phyloP scores from a whole-genome alignment of 116 monocot genomes.

The Papilionanthe hybrid region DNA sequence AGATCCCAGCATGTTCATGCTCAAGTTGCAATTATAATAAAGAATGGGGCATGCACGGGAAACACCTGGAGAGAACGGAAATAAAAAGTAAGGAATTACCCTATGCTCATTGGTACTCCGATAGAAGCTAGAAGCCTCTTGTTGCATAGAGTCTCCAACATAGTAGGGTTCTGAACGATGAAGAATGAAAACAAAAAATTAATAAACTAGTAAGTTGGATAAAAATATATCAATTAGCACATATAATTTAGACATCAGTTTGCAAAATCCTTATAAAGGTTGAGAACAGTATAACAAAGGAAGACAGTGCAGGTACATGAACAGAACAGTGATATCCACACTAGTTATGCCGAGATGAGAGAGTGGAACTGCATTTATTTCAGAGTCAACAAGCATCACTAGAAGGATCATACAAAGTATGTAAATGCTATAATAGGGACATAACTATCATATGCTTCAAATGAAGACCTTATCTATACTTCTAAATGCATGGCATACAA shows the following conservation, averaged over 20 bases:
- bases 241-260: not conserved
- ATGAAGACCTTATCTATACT: not conserved
- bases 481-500: not conserved
- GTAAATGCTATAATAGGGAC: not conserved
- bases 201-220: not conserved
- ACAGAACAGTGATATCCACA: not conserved
- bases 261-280: not conserved
- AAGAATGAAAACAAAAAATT: not conserved
- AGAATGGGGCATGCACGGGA: not conserved
- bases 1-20: not conserved
- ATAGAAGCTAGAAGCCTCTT: constrained; percentile 1
- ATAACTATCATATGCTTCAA: not conserved
- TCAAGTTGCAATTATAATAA: not conserved
- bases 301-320: not conserved
- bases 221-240: not conserved
- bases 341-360: not conserved
- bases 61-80: not conserved
- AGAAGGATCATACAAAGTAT: not conserved
- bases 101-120: constrained; percentile 7
- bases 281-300: not conserved
- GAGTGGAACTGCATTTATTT: not conserved
- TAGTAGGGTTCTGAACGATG: constrained; percentile 10
- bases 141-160: constrained; percentile 12
- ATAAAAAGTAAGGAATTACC: not conserved
- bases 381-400: not conserved